Percentiles rank a stretch among this genome's conserved stretches.
phyloP scores from a whole-genome alignment of 2,329 filamentous ascomycete genomes.

The Epichloe sylvatica region DNA sequence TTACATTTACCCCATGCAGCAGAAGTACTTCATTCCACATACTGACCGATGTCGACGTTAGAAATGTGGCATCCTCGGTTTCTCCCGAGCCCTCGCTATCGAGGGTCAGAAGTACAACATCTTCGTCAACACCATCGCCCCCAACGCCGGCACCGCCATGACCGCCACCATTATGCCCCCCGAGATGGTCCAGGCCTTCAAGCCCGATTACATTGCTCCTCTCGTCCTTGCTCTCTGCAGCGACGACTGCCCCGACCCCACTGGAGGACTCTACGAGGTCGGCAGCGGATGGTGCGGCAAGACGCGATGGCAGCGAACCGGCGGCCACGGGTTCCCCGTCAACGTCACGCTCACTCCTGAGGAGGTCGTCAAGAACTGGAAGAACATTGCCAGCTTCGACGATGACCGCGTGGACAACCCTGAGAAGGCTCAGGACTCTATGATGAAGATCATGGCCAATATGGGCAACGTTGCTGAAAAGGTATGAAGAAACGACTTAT shows the following conservation, averaged over 20 bases:
- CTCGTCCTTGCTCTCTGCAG: conserved; percentile 72
- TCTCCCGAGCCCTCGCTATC: conserved; percentile 82
- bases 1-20: conserved; percentile 9
- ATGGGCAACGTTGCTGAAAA: conserved; percentile 61
- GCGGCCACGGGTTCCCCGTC: conserved; percentile 81
- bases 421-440: conserved; percentile 58
- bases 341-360: conserved; percentile 75
- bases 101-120: conserved; percentile 98
- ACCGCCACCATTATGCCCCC: conserved; percentile 93
- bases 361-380: conserved; percentile 62
- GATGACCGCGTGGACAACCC: conserved; percentile 80
- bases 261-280: conserved; percentile 83
- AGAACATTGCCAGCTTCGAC: conserved; percentile 73
- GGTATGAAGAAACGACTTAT: conserved; percentile 34
- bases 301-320: conserved; percentile 88
- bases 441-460: conserved; percentile 68
- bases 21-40: not conserved
- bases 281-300: conserved; percentile 85
- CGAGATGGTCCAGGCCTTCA: conserved; percentile 97
- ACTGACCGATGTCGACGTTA: conserved; percentile 16
- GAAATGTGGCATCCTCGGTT: conserved; percentile 88
- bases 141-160: conserved; percentile 93
- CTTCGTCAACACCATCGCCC: conserved; percentile 93
- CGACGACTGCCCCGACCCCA: conserved; percentile 75
- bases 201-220: conserved; percentile 95